Evolutionary conservation across 2,329 filamentous ascomycete species (phyloP).

Genomic region (Cordyceps farinosa): DNA sequence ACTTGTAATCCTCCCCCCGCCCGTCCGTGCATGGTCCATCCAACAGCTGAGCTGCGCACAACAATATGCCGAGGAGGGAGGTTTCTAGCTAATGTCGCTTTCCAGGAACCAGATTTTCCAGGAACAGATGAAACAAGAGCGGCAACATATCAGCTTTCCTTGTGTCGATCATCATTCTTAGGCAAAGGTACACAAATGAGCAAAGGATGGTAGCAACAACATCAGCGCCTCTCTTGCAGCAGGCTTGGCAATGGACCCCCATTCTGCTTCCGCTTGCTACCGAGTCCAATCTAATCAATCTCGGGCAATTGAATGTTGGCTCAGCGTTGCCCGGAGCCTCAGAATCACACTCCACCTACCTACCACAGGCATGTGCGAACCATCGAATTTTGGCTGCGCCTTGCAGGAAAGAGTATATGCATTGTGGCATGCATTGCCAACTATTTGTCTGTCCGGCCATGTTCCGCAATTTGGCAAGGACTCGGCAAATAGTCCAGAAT

Average conservation of each 20-base stretch:
- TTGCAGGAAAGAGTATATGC: background rate
- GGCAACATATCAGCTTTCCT: background rate
- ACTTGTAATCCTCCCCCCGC: background rate
- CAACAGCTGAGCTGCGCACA: background rate
- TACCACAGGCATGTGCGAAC: background rate
- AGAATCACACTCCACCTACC: background rate
- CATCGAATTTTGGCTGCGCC: background rate
- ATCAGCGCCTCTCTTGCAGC: background rate
- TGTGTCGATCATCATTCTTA: background rate
- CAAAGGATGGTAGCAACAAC: background rate
- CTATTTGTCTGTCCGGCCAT: background rate
- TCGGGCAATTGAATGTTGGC: background rate
- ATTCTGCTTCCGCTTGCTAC: background rate
- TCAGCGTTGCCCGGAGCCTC: background rate
- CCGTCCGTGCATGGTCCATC: background rate
- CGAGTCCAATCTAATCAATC: constrained; percentile 3
- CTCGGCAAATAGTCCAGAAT: background rate
- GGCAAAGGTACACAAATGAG: background rate
- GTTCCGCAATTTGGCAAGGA: background rate
- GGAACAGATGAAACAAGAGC: background rate
- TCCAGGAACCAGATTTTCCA: too few species aligned
- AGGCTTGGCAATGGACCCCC: background rate
- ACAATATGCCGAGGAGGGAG: background rate
- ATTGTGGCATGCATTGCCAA: background rate
- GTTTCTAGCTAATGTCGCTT: background rate